A percentile compares a stretch with the other conserved stretches of the same genome.
phyloP scores from a whole-genome alignment of 371 early-diverging fungal genomes.

The Thermomucor indicae-seudaticae region DNA sequence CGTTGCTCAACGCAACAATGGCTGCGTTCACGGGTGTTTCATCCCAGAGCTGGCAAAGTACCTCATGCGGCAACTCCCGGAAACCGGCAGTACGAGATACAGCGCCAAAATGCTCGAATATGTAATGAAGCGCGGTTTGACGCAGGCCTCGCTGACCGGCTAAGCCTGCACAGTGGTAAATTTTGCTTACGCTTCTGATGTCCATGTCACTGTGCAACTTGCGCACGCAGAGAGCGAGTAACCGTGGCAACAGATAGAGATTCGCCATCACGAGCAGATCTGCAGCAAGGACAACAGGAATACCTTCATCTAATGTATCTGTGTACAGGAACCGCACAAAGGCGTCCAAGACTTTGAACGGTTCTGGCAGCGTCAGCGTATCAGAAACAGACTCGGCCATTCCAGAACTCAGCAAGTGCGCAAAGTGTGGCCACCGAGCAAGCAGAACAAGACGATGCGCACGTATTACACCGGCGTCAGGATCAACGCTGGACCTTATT shows the following conservation, averaged over 20 bases:
- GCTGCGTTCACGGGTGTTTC: slow-evolving; percentile 46
- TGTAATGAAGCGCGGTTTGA: slow-evolving; percentile 52
- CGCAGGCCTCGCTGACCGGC: slow-evolving; percentile 59
- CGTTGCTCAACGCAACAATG: slow-evolving; percentile 17
- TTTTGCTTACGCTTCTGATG: slow-evolving; percentile 50
- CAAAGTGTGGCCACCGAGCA: slow-evolving; percentile 69
- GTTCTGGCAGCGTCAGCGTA: slow-evolving; percentile 49
- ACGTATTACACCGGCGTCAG: slow-evolving; percentile 22
- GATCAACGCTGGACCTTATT: slow-evolving; percentile 42
- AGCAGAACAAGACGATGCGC: slow-evolving; percentile 52
- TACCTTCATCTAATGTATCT: slow-evolving; percentile 46
- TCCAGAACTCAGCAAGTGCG: slow-evolving; percentile 44
- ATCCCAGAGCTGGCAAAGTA: slow-evolving; percentile 63
- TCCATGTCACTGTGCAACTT: slow-evolving; percentile 48
- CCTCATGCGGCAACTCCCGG: slow-evolving; percentile 47
- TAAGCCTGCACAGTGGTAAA: slow-evolving; percentile 55
- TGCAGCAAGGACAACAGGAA: slow-evolving; percentile 38
- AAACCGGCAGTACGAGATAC: slow-evolving; percentile 57
- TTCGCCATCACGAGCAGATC: slow-evolving; percentile 65
- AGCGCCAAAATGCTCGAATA: slow-evolving; percentile 63
- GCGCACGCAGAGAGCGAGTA: slow-evolving; percentile 51
- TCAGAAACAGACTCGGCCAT: slow-evolving; percentile 47
- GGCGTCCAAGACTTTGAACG: slow-evolving; percentile 42
- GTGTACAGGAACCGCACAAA: slow-evolving; percentile 62
- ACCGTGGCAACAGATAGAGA: slow-evolving; percentile 52